These are phyloP conservation scores for Schizochytrium sp. DNA, from an alignment of 108 stramenopile genomes.

Conservation along the genomic window DNA sequence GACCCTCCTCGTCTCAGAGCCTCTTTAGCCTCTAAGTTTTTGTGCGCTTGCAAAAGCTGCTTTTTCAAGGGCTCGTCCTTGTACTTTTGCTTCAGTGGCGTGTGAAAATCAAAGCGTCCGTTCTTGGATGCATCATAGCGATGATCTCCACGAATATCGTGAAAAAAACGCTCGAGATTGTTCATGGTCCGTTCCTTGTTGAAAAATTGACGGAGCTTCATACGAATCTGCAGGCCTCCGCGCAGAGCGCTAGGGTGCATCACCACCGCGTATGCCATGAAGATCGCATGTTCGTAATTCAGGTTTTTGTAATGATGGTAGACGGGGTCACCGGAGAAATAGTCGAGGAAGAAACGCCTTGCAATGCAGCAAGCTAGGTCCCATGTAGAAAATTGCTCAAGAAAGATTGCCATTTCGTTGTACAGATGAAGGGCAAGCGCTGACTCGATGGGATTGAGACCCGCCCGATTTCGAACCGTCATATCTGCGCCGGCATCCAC, in stretches of 20 bases:
- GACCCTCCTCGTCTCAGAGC: neutral
- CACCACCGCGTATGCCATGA: neutral
- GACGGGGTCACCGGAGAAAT: neutral
- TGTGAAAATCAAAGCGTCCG: neutral
- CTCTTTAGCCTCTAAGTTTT: neutral
- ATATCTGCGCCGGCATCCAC: neutral
- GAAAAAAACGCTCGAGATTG: slow-evolving; percentile 3
- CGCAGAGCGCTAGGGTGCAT: neutral
- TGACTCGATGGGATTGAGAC: neutral
- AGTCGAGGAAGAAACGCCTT: neutral
- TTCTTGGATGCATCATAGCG: neutral
- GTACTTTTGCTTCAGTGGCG: neutral
- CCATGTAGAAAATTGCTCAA: neutral
- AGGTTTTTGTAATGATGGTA: neutral
- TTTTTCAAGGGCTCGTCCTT: neutral
- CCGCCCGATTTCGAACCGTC: neutral
- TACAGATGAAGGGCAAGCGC: neutral
- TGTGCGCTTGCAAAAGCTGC: neutral
- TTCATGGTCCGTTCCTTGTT: neutral
- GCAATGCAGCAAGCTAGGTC: neutral
- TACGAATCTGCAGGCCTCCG: neutral
- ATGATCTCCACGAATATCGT: neutral
- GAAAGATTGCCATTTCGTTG: neutral
- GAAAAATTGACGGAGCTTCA: neutral
- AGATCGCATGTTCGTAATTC: neutral